Evolutionary conservation across 805 yeast genomes (phyloP).

Genomic region (Wickerhamomyces canadensis): DNA sequence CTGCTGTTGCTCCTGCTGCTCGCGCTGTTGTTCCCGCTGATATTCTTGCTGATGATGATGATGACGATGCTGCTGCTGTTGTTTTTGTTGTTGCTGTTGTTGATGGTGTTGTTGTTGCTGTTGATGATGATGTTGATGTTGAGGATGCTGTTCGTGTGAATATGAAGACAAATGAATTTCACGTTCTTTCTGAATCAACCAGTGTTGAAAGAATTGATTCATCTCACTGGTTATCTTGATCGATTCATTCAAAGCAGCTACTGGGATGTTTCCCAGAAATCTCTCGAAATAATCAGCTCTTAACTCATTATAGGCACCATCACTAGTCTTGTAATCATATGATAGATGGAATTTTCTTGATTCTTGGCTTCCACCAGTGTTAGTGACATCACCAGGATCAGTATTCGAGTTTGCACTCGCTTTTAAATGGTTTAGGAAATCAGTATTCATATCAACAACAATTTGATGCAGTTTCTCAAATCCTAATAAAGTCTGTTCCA

Average conservation of each 20-base stretch:
- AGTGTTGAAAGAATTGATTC: constrained; percentile 6
- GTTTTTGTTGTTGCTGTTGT: too few species aligned
- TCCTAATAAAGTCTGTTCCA: constrained; percentile 9
- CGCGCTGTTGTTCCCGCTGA: too few species aligned
- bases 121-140: too few species aligned
- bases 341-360: not conserved
- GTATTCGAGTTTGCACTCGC: not conserved
- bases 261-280: constrained; percentile 10
- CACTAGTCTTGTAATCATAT: constrained; percentile 1
- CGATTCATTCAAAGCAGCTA: constrained; percentile 3
- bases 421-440: constrained; percentile 12
- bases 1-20: not conserved
- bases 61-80: not conserved
- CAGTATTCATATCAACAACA: constrained; percentile 15
- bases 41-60: too few species aligned
- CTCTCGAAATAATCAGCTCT: constrained; percentile 1
- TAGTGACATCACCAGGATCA: not conserved
- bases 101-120: too few species aligned
- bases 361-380: too few species aligned
- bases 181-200: constrained; percentile 6
- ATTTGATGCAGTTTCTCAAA: constrained; percentile 10
- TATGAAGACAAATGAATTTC: not conserved
- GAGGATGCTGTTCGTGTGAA: too few species aligned
- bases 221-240: not conserved
- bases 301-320: not conserved